Evolutionary conservation across 2,329 filamentous ascomycete species (phyloP), one percentile per base, ranked within the genome.

Genomic region (Diaporthe helianthi): DNA sequence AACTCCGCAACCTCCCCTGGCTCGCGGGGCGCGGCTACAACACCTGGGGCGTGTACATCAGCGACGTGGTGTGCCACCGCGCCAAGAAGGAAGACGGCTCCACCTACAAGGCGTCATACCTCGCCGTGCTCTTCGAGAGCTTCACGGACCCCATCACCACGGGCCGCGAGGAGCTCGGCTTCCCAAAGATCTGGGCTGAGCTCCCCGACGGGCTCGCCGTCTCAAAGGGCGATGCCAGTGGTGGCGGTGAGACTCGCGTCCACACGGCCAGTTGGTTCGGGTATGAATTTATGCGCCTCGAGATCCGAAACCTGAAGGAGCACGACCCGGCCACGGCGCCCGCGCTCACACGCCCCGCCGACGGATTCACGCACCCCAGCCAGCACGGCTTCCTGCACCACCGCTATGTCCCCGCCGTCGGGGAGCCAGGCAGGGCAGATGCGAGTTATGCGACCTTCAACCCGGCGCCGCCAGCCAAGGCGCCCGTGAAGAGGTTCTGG

Each of bases 151-250:
- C 88, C 0, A 89, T 91, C 52, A 75, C 90, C 0, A 85, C 84
- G 4, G 87, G 86, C 0, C 79, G 87, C 1, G 88, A 90, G 55
- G 88, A 90, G 72, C 79, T 90, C 0, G 88, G 88, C 0, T 87
- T 89, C 83, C 86, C 87, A 0, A 90, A 89, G 76, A 71, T 89
- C 0, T 88, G 81, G 55, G 55, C 55, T 10, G 55, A 61, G 38
- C 55, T 61, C 3, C 55, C 55, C 8, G 55, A 61, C 9, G 55
- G 38, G 26, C n/a, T n/a, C n/a, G 22, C 38, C 24, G 4, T 61
- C 0, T 46, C 55, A 1, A 15, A 41, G 15, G 38, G 6, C 15
- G 55, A 33, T 3, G 26, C 2, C 31, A 33, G 31, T n/a, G 55
- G 2, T 0, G 54, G 54, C 24, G 5, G 7, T 24, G 13, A 0